phyloP scores from a whole-genome alignment of 208 protist genomes.

The Crithidia acanthocephali region DNA sequence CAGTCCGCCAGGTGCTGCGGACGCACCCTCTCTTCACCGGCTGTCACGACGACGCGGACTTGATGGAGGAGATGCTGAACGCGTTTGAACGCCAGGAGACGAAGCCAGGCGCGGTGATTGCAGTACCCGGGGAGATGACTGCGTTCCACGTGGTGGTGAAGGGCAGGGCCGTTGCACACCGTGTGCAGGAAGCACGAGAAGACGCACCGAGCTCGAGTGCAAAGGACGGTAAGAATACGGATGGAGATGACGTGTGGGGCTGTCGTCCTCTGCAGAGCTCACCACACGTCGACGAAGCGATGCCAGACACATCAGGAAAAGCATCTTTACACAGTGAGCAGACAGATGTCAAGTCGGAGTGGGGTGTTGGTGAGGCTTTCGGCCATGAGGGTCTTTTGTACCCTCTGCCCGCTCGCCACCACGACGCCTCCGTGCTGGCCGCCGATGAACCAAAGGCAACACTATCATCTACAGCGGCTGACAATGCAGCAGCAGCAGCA shows the following conservation, averaged over 20 bases:
- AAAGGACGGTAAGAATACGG: too few relatives aligned
- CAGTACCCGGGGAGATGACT: not conserved
- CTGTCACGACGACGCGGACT: conserved; percentile 1
- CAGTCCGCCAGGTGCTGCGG: conserved; percentile 2
- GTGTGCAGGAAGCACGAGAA: not conserved
- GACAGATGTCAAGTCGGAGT: not conserved
- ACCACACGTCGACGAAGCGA: too few relatives aligned
- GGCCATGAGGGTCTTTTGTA: conserved; percentile 21
- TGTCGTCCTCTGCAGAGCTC: too few relatives aligned
- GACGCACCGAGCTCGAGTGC: not conserved
- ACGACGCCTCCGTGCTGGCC: not conserved
- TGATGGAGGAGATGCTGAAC: conserved; percentile 15
- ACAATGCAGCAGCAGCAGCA: too few relatives aligned
- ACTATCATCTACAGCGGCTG: too few relatives aligned
- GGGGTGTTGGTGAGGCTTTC: conserved; percentile 13
- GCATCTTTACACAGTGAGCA: not conserved
- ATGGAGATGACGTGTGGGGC: too few relatives aligned
- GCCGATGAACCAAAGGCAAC: not conserved
- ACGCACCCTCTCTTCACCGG: conserved; percentile 14
- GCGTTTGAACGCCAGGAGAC: conserved; percentile 20
- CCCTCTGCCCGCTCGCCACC: not conserved
- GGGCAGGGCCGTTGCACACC: conserved; percentile 3
- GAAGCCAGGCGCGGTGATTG: not conserved
- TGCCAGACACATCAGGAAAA: too few relatives aligned
- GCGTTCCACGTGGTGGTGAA: conserved; percentile 28